Evolutionary conservation across 2,329 filamentous ascomycete species (phyloP).

Genomic region (Fusarium sp.): DNA sequence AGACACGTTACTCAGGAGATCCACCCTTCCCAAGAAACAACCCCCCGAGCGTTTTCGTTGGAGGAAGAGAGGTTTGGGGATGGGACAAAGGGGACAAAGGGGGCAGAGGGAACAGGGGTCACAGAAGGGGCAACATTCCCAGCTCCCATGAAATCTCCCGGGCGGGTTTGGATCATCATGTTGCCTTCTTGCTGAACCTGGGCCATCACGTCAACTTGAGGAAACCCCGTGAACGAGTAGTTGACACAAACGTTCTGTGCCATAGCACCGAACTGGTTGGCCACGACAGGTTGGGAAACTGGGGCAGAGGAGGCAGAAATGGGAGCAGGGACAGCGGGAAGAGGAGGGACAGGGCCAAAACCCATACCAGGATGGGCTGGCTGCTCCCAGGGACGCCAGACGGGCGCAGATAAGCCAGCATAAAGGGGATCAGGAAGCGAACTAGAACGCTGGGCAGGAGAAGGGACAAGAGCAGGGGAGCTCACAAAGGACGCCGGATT

Average conservation of each 20-base stretch:
- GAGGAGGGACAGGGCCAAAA: rapidly evolving
- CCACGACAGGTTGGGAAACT: neutral
- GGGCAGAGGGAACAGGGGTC: rapidly evolving
- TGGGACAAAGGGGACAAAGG: too few species aligned
- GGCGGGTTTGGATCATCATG: rapidly evolving
- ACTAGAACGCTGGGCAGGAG: neutral
- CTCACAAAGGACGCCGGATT: too few species aligned
- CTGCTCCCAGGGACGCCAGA: too few species aligned
- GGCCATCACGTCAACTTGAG: neutral
- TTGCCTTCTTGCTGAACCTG: neutral
- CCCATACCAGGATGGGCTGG: rapidly evolving
- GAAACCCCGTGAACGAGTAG: rapidly evolving
- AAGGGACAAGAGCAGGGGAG: neutral
- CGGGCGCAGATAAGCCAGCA: neutral
- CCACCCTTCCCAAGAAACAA: neutral
- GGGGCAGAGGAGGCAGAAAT: neutral
- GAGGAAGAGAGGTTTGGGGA: rapidly evolving
- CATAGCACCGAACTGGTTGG: neutral
- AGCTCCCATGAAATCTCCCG: neutral
- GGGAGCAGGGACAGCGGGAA: neutral
- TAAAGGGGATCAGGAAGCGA: neutral
- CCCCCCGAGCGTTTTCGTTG: rapidly evolving
- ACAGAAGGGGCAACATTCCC: neutral
- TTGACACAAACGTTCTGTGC: neutral
- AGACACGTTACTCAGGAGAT: too few species aligned